Evolutionary conservation across 129 eudicot genomes (phyloP).

Genomic region (Tagetes erecta): DNA sequence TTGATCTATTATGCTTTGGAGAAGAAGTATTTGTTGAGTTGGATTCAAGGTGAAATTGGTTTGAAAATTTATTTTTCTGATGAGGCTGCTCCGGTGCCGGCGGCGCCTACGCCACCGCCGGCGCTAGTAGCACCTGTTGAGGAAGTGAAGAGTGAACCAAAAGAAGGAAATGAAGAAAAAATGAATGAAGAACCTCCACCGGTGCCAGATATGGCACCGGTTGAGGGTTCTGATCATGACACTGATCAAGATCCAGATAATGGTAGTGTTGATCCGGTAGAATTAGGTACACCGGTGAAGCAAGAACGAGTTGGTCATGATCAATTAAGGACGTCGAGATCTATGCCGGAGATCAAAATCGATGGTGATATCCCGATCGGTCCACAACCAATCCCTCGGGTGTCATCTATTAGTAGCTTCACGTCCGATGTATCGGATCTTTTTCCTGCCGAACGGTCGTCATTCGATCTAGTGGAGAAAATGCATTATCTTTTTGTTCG

Average conservation of each 20-base stretch:
- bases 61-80: constrained; percentile 71
- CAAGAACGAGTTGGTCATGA: constrained; percentile 36
- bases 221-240: constrained; percentile 16
- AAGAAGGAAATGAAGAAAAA: constrained; percentile 30
- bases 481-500: constrained; percentile 93
- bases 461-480: constrained; percentile 88
- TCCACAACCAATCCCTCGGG: constrained; percentile 69
- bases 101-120: constrained; percentile 7
- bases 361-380: constrained; percentile 36
- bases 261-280: constrained; percentile 22
- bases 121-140: not conserved
- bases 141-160: constrained; percentile 33
- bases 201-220: constrained; percentile 14
- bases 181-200: constrained; percentile 23
- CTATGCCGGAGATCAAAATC: constrained; percentile 57
- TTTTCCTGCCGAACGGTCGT: constrained; percentile 53
- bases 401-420: constrained; percentile 70
- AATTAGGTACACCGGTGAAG: constrained; percentile 20
- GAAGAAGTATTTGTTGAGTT: constrained; percentile 65
- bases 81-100: constrained; percentile 39
- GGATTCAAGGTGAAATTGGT: constrained; percentile 87
- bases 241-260: not conserved
- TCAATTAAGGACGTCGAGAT: constrained; percentile 59
- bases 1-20: constrained; percentile 73
- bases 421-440: constrained; percentile 58